Evolutionary conservation across 768 basidiomycete species (phyloP).

Genomic region (Auricularia sp.): DNA sequence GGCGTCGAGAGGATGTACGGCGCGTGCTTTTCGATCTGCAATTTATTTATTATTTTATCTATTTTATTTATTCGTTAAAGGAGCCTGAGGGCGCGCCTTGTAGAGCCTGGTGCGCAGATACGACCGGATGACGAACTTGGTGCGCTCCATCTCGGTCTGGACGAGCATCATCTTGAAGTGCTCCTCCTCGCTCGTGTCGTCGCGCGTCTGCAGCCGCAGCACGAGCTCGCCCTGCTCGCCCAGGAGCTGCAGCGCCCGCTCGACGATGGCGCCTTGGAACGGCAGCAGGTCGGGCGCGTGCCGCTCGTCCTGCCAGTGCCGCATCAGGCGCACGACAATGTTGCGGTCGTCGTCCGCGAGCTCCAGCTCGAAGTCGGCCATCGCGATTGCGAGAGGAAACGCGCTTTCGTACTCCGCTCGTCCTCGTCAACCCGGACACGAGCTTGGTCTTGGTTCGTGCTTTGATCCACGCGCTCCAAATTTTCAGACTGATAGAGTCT

Average conservation of each 20-base stretch:
- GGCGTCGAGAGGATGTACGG: conserved; percentile 65
- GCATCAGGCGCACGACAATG: conserved; percentile 54
- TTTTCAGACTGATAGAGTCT: no score
- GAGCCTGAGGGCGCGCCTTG: conserved; percentile 46
- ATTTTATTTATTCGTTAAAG: neutral
- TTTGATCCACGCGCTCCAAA: no score
- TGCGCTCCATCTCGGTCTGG: conserved; percentile 88
- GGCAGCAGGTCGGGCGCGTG: conserved; percentile 73
- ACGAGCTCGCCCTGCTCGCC: conserved; percentile 75
- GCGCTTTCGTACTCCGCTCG: no score
- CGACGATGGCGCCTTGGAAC: conserved; percentile 59
- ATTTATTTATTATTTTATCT: neutral
- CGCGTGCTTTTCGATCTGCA: conserved; percentile 81
- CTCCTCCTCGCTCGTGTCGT: conserved; percentile 81
- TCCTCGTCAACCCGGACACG: no score
- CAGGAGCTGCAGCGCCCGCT: conserved; percentile 61
- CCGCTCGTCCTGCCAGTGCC: conserved; percentile 82
- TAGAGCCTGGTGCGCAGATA: conserved; percentile 78
- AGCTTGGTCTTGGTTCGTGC: no score
- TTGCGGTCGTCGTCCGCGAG: neutral
- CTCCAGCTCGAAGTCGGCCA: no score
- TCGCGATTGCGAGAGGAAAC: no score
- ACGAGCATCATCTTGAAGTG: conserved; percentile 89
- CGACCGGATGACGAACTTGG: conserved; percentile 84
- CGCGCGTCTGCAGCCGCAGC: conserved; percentile 62